Evolutionary conservation across 2,329 filamentous ascomycete species (phyloP), one percentile per base, ranked within the genome.

Genomic region (Botrytis byssoidea): DNA sequence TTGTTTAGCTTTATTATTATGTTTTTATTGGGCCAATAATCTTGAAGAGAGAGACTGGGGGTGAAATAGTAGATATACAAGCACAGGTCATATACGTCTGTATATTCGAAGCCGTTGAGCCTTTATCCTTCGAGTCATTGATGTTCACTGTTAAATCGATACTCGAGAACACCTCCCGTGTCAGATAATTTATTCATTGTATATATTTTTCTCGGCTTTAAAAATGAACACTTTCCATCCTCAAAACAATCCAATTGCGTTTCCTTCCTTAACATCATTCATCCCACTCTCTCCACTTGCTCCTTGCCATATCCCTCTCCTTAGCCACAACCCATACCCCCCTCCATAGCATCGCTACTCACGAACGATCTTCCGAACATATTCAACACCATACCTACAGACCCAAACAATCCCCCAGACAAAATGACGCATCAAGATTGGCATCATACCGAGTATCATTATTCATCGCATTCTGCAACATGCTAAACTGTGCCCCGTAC

Each of bases 311-410:
- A n/a, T n/a, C n/a, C n/a, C n/a, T n/a, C n/a, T n/a, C n/a, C n/a
- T n/a, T n/a, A n/a, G 78, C 77, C 59, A 89, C 79, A 7, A 92
- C 86, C 77, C 88, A 92, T 60, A 93, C 86, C 83, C 93, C 90
- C 9, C 9, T 90, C 91, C 0, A 89, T 90, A 22, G 84, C 80
- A 72, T 77, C 77, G 55, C 72, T 75, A 37, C 68, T 76, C 68
- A 77, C 75, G 46, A 75, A 79, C 9, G 76, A n/a, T 40, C 76
- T 57, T 18, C 71, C 74, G 32, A 74, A 70, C 0, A 3, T 29
- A 74, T 88, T 86, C 76, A 85, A 83, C 0, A 85, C 85, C 10
- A 92, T 82, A 1, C 89, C 88, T 1, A 89, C 89, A 40, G 90
- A 90, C 3, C 90, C 85, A 82, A 92, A 81, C 90, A 92, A 6